Percentiles rank a stretch among this genome's conserved stretches.
These are phyloP conservation scores for Trametes polyzona DNA, from an alignment of 1,284 basidiomycete species.

Conservation along the genomic window DNA sequence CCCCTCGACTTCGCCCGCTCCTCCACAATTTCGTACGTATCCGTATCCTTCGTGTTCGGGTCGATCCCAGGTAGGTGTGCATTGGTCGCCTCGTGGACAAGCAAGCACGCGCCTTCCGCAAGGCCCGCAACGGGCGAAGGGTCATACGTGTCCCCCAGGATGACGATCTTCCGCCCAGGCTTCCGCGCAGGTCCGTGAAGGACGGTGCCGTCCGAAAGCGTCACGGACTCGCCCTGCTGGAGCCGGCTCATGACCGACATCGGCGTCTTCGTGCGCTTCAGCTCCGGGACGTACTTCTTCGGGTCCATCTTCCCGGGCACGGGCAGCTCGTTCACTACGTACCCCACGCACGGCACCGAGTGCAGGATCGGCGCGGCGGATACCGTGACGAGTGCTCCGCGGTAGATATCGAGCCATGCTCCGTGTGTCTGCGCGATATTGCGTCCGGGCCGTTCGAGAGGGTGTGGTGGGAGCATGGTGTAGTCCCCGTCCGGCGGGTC, in stretches of 20 bases:
- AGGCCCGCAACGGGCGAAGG: constrained; percentile 65
- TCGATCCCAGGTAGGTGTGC: constrained; percentile 80
- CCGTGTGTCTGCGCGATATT: constrained; percentile 70
- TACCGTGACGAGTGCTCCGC: constrained; percentile 66
- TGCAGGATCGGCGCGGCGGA: constrained; percentile 85
- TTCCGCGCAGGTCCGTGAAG: constrained; percentile 73
- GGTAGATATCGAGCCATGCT: constrained; percentile 74
- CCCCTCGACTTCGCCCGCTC: constrained; percentile 77
- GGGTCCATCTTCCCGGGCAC: constrained; percentile 78
- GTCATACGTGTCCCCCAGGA: constrained; percentile 84
- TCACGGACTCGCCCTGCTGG: constrained; percentile 70
- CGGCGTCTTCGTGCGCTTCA: constrained; percentile 74
- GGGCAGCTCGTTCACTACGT: constrained; percentile 78
- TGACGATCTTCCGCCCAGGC: constrained; percentile 73
- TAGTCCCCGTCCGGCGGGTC: constrained; percentile 56
- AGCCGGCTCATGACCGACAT: constrained; percentile 73
- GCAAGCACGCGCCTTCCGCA: constrained; percentile 64
- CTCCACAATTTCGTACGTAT: constrained; percentile 68
- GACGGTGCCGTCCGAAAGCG: constrained; percentile 78
- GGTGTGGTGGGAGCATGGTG: constrained; percentile 49
- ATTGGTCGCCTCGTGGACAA: constrained; percentile 91
- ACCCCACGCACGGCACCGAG: constrained; percentile 84
- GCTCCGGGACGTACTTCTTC: constrained; percentile 60
- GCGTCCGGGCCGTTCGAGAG: constrained; percentile 67
- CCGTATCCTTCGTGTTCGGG: constrained; percentile 54